Conservation (phyloP, 1,139 yeast species). For the Saccharomyces hybrid region DNA sequence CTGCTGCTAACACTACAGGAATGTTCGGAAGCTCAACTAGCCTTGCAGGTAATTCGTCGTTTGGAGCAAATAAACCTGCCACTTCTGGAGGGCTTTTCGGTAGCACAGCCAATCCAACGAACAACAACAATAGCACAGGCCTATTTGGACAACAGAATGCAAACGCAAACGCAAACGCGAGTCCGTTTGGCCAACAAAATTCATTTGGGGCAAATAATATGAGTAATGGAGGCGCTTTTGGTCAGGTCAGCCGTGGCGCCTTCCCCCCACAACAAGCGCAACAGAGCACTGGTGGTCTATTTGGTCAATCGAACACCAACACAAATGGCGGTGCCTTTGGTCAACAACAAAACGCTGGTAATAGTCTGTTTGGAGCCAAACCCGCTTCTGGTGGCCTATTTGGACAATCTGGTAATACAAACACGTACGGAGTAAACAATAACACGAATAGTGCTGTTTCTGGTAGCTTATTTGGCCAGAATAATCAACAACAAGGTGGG, state of each 20-base stretch:
- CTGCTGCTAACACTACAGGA: conserved; percentile 18
- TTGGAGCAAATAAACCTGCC: conserved; percentile 9
- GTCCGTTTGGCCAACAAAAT: conserved; percentile 14
- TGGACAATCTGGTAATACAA: conserved; percentile 5
- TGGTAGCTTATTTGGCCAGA: conserved; percentile 30
- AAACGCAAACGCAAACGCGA: conserved; percentile 3
- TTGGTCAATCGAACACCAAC: conserved; percentile 22
- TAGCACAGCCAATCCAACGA: conserved; percentile 5
- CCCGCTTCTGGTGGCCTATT: conserved; percentile 10
- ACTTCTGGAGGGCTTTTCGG: conserved; percentile 19
- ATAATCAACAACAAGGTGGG: conserved; percentile 7
- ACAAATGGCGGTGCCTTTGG: conserved; percentile 5
- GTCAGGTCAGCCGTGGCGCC: conserved; percentile 16
- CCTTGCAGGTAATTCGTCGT: conserved; percentile 2
- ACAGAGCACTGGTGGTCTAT: conserved; percentile 27
- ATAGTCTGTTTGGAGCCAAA: conserved; percentile 32
- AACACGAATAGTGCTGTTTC: conserved; percentile 8
- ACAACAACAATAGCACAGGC: conserved; percentile 27
- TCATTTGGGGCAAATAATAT: conserved; percentile 14
- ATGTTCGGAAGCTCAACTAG: conserved; percentile 7
- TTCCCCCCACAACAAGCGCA: conserved; percentile 12
- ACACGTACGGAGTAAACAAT: conserved; percentile 5
- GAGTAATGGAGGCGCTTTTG: conserved; percentile 28
- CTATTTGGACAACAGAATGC: conserved; percentile 4
- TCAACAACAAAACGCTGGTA: conserved; percentile 12